Percentiles rank a stretch among this genome's conserved stretches.
These are phyloP conservation scores for Endoconidiophora polonica DNA, from an alignment of 2,329 filamentous ascomycete species.

Conservation along the genomic window DNA sequence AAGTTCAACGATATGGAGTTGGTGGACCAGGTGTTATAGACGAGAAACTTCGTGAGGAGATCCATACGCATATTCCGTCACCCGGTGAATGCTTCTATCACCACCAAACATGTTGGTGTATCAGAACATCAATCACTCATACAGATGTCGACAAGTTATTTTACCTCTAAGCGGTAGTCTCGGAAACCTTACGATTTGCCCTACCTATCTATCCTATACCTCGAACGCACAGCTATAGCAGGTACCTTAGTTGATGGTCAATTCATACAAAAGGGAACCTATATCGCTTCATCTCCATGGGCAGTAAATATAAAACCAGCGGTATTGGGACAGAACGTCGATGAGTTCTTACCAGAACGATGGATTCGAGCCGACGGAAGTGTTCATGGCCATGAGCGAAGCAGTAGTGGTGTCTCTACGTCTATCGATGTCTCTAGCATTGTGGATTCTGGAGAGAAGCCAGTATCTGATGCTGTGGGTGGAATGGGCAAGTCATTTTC, in stretches of 20 bases:
- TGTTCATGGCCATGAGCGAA: slow-evolving; percentile 17
- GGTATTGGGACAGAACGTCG: slow-evolving; percentile 64
- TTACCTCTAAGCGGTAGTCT: slow-evolving; percentile 65
- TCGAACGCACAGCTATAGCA: slow-evolving; percentile 45
- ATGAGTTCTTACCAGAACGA: slow-evolving; percentile 48
- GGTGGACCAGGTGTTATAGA: slow-evolving; percentile 65
- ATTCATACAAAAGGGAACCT: slow-evolving; percentile 52
- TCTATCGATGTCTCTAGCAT: too few species aligned
- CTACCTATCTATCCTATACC: slow-evolving; percentile 60
- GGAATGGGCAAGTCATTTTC: slow-evolving; percentile 67
- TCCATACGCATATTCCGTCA: slow-evolving; percentile 42
- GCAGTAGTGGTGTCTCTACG: too few species aligned
- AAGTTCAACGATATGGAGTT: slow-evolving; percentile 63
- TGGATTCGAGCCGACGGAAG: slow-evolving; percentile 40
- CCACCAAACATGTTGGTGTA: too few species aligned
- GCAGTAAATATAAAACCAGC: slow-evolving; percentile 52
- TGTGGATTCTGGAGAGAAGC: slow-evolving; percentile 24
- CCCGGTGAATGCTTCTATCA: too few species aligned
- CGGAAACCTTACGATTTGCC: slow-evolving; percentile 58
- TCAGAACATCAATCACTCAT: too few species aligned
- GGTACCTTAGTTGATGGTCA: slow-evolving; percentile 51
- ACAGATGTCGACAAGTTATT: slow-evolving; percentile 53
- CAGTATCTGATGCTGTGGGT: slow-evolving; percentile 28
- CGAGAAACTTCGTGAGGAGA: slow-evolving; percentile 47
- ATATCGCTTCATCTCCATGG: slow-evolving; percentile 45